phyloP scores from a whole-genome alignment of 2,329 filamentous ascomycete species.

The Diplodia scrobiculata region DNA sequence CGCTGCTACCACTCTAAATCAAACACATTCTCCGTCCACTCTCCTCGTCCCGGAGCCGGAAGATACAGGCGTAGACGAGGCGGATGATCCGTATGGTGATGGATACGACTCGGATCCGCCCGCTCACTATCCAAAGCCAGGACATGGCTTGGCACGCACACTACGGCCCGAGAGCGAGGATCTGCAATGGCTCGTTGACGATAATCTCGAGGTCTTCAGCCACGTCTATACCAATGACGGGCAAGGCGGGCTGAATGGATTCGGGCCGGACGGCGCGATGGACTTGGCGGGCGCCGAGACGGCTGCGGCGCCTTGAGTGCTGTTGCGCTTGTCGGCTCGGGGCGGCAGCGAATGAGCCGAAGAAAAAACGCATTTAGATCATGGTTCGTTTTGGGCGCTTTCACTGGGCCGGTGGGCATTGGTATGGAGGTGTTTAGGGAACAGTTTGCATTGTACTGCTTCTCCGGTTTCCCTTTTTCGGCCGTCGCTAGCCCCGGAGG shows the following conservation, averaged over 20 bases:
- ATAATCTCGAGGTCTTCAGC: conserved; percentile 61
- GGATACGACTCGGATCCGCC: conserved; percentile 57
- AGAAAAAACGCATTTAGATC: neutral
- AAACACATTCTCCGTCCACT: neutral
- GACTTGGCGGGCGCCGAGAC: conserved; percentile 15
- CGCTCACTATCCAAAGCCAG: conserved; percentile 64
- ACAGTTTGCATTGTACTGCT: neutral
- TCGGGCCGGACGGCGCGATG: conserved; percentile 28
- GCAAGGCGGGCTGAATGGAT: conserved; percentile 30
- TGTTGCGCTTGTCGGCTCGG: neutral
- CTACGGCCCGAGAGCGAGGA: conserved; percentile 61
- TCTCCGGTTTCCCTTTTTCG: neutral
- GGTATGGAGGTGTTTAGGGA: neutral
- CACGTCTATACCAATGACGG: conserved; percentile 41
- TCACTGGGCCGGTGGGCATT: neutral
- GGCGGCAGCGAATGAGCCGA: neutral
- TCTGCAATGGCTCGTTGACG: conserved; percentile 64
- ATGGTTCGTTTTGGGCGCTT: neutral
- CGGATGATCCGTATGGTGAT: conserved; percentile 39
- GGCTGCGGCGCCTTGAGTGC: conserved; percentile 13
- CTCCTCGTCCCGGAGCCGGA: neutral
- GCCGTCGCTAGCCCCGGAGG: neutral
- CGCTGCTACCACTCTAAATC: neutral
- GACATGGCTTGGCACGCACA: conserved; percentile 58
- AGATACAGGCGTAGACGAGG: neutral